Evolutionary conservation across 768 basidiomycete species (phyloP).

Genomic region (Rhizopogon vesiculosus): DNA sequence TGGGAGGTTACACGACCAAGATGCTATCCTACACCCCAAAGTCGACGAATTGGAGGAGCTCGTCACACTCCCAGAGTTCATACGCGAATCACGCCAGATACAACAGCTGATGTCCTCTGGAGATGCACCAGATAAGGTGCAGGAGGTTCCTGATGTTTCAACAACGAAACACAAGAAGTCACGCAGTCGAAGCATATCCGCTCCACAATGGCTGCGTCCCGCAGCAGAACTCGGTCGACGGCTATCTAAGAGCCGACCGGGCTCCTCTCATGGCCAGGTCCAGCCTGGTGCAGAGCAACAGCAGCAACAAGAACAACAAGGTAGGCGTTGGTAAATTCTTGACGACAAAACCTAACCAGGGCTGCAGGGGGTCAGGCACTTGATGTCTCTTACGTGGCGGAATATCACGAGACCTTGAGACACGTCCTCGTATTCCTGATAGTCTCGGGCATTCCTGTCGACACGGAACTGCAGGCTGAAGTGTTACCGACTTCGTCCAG

Average conservation of each 20-base stretch:
- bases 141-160: conserved; percentile 9
- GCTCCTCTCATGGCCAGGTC: conserved; percentile 21
- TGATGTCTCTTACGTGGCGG: conserved; percentile 53
- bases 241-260: conserved; percentile 16
- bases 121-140: conserved; percentile 7
- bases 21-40: conserved; percentile 43
- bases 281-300: conserved; percentile 8
- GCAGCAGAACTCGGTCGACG: conserved; percentile 4
- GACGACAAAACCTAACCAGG: background rate
- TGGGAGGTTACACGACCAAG: conserved; percentile 76
- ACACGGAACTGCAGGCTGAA: conserved; percentile 59
- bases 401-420: conserved; percentile 83
- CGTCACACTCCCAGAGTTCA: conserved; percentile 58
- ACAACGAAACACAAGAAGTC: conserved; percentile 23
- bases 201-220: conserved; percentile 54
- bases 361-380: conserved; percentile 16
- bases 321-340: background rate
- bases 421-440: conserved; percentile 75
- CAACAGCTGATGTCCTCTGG: background rate
- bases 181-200: conserved; percentile 51
- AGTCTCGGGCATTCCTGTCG: conserved; percentile 43
- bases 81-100: conserved; percentile 47
- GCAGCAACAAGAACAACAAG: background rate
- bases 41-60: background rate
- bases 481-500: conserved; percentile 46